Evolutionary conservation across 345 rosid genomes (phyloP), one percentile per base, ranked within the genome.

Genomic region (Stellera chamaejasme): DNA sequence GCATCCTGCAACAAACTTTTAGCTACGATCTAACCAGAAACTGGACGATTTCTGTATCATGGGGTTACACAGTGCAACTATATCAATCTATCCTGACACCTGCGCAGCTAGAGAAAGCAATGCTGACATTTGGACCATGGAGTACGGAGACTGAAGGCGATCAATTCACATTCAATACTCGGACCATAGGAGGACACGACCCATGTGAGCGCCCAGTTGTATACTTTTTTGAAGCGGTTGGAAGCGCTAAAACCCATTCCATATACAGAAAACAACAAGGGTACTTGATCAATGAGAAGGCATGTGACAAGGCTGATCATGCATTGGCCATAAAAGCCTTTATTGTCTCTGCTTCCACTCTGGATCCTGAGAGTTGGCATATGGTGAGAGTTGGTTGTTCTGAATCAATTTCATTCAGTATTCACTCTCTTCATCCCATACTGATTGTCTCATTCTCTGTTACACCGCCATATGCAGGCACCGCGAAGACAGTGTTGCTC

Each of bases 61-160:
- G 96, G 96, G 91, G 94, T 1, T 88, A 85, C 71, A 76, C 91
- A 2, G 50, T 83, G 5, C 96, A 83, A 50, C 48, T 88, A 19
- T 81, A 81, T 60, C 84, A 87, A 0, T 73, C 65, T 1, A 3
- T 83, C n/a, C 28, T 75, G 45, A 75, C 79, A 8, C 83, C 85
- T 0, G 85, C 67, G 59, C 64, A 72, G 60, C 75, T 88, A 27
- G 90, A 78, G 51, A 76, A 87, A 0, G 76, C 82, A 3, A 60
- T 74, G 1, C 72, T 32, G 66, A 88, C 96, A 54, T 88, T 85
- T 59, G 68, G 59, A 66, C 70, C 94, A 6, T 88, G 96, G 96
- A 69, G 79, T 66, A 82, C 65, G 4, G 87, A 68, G 50, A 94
- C 91, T 0, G 39, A 0, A 19, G 39, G 39, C 3, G 39, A 32